Base-by-base conservation (phyloP, 306 rosid species). In the Betula pendula region DNA sequence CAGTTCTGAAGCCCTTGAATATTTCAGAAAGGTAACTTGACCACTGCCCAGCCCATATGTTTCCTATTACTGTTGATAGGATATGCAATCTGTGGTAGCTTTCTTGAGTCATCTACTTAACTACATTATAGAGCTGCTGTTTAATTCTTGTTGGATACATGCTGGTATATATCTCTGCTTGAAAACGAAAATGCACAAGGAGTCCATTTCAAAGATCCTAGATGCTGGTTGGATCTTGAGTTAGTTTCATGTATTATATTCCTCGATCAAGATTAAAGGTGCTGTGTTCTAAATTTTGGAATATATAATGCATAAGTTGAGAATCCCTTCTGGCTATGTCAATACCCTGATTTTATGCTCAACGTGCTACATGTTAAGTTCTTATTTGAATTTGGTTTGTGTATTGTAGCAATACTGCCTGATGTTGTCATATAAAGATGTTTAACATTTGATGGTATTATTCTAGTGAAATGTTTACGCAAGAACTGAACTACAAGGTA, bases 1-100 rank as follows among this genome's bases (percentile, higher is more conserved):
- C 85, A 88, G 91, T 75, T 42, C 83, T 19, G 99, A 95, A 82
- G 98, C 98, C 78, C 99, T 92, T 80, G 97, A 89, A 78, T 84
- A 87, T 85, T 89, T 89, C 77, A 88, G 99, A 79, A 87, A 84
- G 97, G 99, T 95, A 85, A 81, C 70, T 76, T 82, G 75, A 55
- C 82, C 68, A 25, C 42, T 68, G 52, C 53, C 63, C 75, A 35
- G 43, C 70, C 13, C 56, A 47, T 51, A 53, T 70, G 29, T 49
- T 80, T 67, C 71, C 42, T 52, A 63, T 81, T 65, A 5, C 25
- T n/a, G 22, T 17, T 75, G 72, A 74, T 52, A 42, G 13, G 70
- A 29, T 29, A 29, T 74, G 17, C 19, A 35, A 68, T 72, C 51
- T 78, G 55, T 62, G 49, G 13, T 53, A 52, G 13, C 1, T 2